Evolutionary conservation across 495 filamentous ascomycete species (phyloP), one percentile per base, ranked within the genome.

Genomic region (Hyaloscypha variabilis): DNA sequence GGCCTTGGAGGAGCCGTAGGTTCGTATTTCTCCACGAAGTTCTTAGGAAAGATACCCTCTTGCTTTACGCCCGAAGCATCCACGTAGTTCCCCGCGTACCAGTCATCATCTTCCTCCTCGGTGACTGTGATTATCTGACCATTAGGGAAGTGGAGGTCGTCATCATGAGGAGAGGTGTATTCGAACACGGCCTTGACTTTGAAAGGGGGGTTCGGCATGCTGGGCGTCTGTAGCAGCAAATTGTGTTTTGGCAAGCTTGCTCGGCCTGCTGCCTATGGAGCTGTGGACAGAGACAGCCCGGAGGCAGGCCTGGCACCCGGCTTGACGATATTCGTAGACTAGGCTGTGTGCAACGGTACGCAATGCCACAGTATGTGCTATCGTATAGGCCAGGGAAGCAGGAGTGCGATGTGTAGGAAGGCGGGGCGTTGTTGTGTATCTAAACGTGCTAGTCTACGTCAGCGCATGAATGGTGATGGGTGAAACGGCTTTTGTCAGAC

Each of bases 151-250:
- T 84, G 88, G 60, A 99, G 90, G 79, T 99, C 95, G 77, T 98
- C 95, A 69, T 96, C 92, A 76, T 99, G 93, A 66, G 79, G 81
- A 66, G 96, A 98, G 71, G 80, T 79, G 77, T 98, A 99, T 74
- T 98, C 93, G 80, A 90, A 98, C 71, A 98, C 77, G 65, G 94
- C 92, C 84, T 91, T 95, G 79, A 98, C 95, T 77, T 90, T 96
- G 80, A 98, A 97, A 62, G 90, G 89, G 69, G 86, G 85, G 69
- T 76, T 80, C 74, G 90, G 82, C 92, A 95, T 96, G 75, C 79
- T 85, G 78, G 50, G 46, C 31, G 52, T 13, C 13, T 42, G 29
- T 19, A 55, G 31, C 8, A 34, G 51, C 49, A 26, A 66, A 63
- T 53, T 63, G 24, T 50, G 53, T 53, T 29, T 52, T 60, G 21